These are phyloP conservation scores for Monosporascus sp. DNA, from an alignment of 2,329 filamentous ascomycete species.

Conservation along the genomic window DNA sequence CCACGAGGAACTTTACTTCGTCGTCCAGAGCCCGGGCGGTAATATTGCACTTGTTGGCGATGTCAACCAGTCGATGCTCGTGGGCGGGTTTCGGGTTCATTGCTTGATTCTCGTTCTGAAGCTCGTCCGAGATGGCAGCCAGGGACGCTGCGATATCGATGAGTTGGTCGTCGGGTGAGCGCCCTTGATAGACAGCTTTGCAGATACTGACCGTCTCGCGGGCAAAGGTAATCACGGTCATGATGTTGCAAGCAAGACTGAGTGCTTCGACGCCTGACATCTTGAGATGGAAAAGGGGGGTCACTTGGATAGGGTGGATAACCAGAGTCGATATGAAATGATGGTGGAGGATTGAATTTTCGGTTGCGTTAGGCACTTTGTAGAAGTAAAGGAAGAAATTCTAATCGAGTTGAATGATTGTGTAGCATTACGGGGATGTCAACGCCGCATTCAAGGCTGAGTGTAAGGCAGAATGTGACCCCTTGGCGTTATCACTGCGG, in stretches of 20 bases:
- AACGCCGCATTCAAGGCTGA: too few relatives aligned
- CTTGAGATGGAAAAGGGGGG: too few relatives aligned
- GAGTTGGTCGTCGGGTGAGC: background rate
- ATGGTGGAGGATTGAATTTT: too few relatives aligned
- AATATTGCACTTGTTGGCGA: slow-evolving; percentile 3
- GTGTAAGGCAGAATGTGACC: too few relatives aligned
- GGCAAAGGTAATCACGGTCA: slow-evolving; percentile 17
- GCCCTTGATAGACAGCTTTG: slow-evolving; percentile 12
- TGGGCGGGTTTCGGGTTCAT: background rate
- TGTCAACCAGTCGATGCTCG: slow-evolving; percentile 1
- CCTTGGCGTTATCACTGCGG: too few relatives aligned
- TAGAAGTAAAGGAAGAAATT: too few relatives aligned
- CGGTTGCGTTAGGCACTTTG: too few relatives aligned
- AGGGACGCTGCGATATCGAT: background rate
- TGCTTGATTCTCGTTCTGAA: background rate
- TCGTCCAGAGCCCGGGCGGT: slow-evolving; percentile 5
- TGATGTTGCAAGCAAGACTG: slow-evolving; percentile 19
- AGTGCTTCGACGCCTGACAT: slow-evolving; percentile 16
- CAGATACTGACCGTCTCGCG: slow-evolving; percentile 11
- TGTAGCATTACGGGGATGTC: too few relatives aligned
- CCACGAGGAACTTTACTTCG: slow-evolving; percentile 4
- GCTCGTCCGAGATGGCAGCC: background rate
- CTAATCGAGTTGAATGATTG: too few relatives aligned
- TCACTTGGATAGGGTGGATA: too few relatives aligned
- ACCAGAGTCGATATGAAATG: too few relatives aligned